phyloP scores from a whole-genome alignment of 2,329 filamentous ascomycete species.

The Colletotrichum eremochloae region DNA sequence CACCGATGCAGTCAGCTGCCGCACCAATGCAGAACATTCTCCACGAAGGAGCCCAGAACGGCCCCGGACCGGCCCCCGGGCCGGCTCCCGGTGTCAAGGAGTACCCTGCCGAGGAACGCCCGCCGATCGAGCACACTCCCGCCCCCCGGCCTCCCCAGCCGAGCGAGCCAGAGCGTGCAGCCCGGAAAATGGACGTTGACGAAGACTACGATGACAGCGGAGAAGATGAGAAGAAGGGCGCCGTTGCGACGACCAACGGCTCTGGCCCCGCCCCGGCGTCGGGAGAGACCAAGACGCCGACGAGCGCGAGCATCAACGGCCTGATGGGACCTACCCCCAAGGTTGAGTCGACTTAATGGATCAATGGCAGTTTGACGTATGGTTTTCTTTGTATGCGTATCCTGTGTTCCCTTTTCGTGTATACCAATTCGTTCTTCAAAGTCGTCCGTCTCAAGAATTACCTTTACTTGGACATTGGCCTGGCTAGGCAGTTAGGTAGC shows the following conservation, averaged over 20 bases:
- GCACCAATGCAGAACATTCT: constrained; percentile 66
- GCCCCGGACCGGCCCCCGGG: constrained; percentile 53
- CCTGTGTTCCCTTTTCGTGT: constrained; percentile 39
- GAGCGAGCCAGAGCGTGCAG: constrained; percentile 84
- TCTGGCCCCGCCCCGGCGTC: constrained; percentile 62
- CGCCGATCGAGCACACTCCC: constrained; percentile 61
- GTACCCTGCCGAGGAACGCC: constrained; percentile 70
- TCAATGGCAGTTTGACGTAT: constrained; percentile 32
- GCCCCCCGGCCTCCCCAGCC: constrained; percentile 62
- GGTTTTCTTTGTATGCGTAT: constrained; percentile 39
- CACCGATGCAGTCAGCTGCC: constrained; percentile 73
- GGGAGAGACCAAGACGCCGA: constrained; percentile 67
- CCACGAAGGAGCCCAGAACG: constrained; percentile 59
- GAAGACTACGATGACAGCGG: constrained; percentile 97
- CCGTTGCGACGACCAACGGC: constrained; percentile 52
- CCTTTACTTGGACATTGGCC: constrained; percentile 27
- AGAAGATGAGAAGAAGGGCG: constrained; percentile 82
- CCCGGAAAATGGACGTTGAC: constrained; percentile 95
- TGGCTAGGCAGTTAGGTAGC: constrained; percentile 36
- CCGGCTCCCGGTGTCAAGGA: constrained; percentile 62
- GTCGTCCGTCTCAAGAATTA: constrained; percentile 15
- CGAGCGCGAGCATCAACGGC: constrained; percentile 63
- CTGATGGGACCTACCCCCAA: constrained; percentile 61
- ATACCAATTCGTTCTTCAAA: constrained; percentile 43
- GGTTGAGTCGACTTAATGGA: constrained; percentile 55